Evolutionary conservation across 176 grass and related monocot species (phyloP).

Genomic region (Hsuehochloa calcarea): DNA sequence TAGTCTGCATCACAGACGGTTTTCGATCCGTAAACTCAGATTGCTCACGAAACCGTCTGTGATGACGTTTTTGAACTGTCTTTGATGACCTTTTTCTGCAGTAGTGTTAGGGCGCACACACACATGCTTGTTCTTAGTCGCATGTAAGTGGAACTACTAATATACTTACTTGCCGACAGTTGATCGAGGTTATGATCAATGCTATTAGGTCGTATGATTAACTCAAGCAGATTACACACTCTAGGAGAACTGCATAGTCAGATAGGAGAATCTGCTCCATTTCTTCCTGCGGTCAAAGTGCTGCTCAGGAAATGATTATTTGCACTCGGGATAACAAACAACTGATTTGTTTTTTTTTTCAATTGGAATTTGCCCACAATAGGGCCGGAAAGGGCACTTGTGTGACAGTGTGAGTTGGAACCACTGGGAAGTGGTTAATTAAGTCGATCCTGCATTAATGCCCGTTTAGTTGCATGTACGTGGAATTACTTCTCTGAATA

Average conservation of each 20-base stretch:
- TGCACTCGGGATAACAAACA: neutral
- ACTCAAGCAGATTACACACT: neutral
- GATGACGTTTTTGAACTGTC: too few species aligned
- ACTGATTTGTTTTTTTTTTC: conserved; percentile 3
- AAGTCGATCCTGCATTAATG: neutral
- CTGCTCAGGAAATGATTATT: neutral
- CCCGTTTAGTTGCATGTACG: conserved; percentile 26
- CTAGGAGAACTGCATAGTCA: neutral
- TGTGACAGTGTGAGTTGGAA: too few species aligned
- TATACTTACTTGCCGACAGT: neutral
- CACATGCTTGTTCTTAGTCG: conserved; percentile 21
- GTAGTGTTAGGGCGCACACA: neutral
- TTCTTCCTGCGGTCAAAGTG: conserved; percentile 3
- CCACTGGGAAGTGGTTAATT: too few species aligned
- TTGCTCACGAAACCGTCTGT: too few species aligned
- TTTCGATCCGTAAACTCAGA: too few species aligned
- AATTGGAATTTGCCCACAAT: neutral
- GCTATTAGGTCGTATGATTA: neutral
- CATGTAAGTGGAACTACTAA: conserved; percentile 23
- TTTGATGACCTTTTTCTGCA: too few species aligned
- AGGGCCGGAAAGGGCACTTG: neutral
- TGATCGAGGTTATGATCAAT: neutral
- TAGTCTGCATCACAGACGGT: too few species aligned
- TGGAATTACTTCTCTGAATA: conserved; percentile 10
- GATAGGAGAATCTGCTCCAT: neutral